These are phyloP conservation scores for Aureobasidium mangrovei DNA, from an alignment of 2,329 filamentous ascomycete genomes.

Conservation along the genomic window DNA sequence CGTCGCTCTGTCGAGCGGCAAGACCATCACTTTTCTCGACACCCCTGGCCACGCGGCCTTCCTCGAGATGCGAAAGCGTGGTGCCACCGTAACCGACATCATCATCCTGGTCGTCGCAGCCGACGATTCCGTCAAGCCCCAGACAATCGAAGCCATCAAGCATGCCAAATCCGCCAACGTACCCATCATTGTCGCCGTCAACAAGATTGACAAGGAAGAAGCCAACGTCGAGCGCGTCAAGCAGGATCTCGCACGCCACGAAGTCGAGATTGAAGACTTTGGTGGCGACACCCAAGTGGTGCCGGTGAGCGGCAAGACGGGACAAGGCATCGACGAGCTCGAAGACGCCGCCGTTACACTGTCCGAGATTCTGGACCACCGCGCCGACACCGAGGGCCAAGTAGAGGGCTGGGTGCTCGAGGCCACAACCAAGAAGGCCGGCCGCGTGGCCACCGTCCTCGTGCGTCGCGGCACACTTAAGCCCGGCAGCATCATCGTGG, in stretches of 20 bases:
- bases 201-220: constrained; percentile 87
- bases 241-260: constrained; percentile 71
- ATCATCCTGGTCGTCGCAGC: constrained; percentile 92
- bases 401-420: constrained; percentile 94
- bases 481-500: constrained; percentile 73
- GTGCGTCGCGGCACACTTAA: constrained; percentile 80
- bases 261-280: constrained; percentile 87
- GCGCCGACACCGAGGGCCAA: constrained; percentile 65
- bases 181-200: constrained; percentile 95
- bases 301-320: constrained; percentile 85
- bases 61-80: constrained; percentile 87
- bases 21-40: constrained; percentile 91
- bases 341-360: constrained; percentile 84
- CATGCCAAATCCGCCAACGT: constrained; percentile 81
- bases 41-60: constrained; percentile 96
- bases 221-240: constrained; percentile 78
- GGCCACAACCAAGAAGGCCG: constrained; percentile 74
- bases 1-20: constrained; percentile 72
- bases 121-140: constrained; percentile 94
- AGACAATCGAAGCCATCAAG: constrained; percentile 92
- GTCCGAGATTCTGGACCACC: constrained; percentile 82
- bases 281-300: constrained; percentile 93
- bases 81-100: constrained; percentile 93
- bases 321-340: constrained; percentile 79
- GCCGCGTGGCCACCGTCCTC: constrained; percentile 80